Base-by-base conservation (phyloP, 306 rosid species). In the Inga oerstediana region DNA sequence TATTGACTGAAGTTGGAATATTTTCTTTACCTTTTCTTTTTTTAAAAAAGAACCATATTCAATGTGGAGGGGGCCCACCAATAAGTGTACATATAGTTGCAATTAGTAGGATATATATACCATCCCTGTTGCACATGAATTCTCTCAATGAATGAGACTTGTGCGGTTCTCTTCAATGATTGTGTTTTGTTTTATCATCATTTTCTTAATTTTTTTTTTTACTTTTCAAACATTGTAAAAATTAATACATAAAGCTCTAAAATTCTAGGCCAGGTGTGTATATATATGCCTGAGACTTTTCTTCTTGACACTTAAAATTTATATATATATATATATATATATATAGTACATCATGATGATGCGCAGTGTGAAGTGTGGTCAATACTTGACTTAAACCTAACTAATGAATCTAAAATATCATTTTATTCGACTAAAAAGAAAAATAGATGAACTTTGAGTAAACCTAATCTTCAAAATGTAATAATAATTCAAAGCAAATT, bases 71-170 rank as follows among this genome's bases (percentile, higher is more conserved):
- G 58, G 68, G 68, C 44, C 82, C 73, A 4, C 61, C 10, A 39
- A 14, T 67, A 59, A 62, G 20, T 79, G 86, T 76, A 80, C n/a
- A 78, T 62, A 72, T 37, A 22, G 34, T 24, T 48, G 68, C 44
- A 86, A 66, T 27, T 7, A 66, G 45, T 3, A 66, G 45, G 64
- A 85, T 69, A 85, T 76, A 82, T 58, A 85, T 88, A 61, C 88
- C 46, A 82, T 85, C 6, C 85, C 76, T 85, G 32, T 43, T 76
- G 73, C 68, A 20, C n/a, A 8, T 58, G 64, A 58, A 58, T 58
- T 49, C 65, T 71, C 66, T 59, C 80, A 7, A 20, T 75, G 49
- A 87, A 87, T 14, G 19, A 77, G 58, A 41, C 79, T 61, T 35
- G n/a, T 72, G 82, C 71, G 85, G 88, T 72, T n/a, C 79, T 78